Evolutionary conservation across 108 stramenopile genomes (phyloP).

Genomic region (Nitzschia sp.): DNA sequence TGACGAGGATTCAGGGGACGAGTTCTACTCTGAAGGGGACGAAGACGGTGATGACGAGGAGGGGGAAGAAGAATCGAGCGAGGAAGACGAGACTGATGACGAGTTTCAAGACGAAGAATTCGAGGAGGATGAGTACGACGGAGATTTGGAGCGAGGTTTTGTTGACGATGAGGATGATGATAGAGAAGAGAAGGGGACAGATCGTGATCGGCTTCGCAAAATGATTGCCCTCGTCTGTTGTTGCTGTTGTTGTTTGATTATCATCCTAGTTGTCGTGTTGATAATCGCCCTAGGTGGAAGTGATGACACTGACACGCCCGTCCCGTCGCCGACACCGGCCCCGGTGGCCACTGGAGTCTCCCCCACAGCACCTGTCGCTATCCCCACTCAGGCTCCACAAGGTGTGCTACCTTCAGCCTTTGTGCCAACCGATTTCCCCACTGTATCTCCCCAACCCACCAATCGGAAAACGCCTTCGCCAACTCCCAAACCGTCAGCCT

Average conservation of each 20-base stretch:
- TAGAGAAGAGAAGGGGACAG: constrained; percentile 5
- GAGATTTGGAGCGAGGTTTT: neutral
- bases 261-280: constrained; percentile 14
- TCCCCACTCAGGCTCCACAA: constrained; percentile 10
- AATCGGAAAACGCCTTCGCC: neutral
- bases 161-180: neutral
- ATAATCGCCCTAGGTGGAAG: constrained; percentile 9
- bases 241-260: constrained; percentile 29
- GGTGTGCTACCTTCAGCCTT: constrained; percentile 3
- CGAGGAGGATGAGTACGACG: constrained; percentile 8
- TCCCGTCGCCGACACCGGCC: neutral
- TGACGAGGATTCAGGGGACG: constrained; percentile 3
- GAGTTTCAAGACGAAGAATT: neutral
- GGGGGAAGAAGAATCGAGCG: constrained; percentile 8
- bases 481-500: constrained; percentile 4
- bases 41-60: constrained; percentile 10
- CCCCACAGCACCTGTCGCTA: neutral
- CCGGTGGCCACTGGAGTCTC: neutral
- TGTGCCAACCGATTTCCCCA: constrained; percentile 2
- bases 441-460: constrained; percentile 12
- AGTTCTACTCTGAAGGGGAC: constrained; percentile 11
- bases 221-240: constrained; percentile 5
- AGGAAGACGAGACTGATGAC: constrained; percentile 14
- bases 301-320: neutral
- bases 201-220: constrained; percentile 1